These are phyloP conservation scores for Pseudotulostoma volvatum DNA, from an alignment of 495 filamentous ascomycete species.

Conservation along the genomic window DNA sequence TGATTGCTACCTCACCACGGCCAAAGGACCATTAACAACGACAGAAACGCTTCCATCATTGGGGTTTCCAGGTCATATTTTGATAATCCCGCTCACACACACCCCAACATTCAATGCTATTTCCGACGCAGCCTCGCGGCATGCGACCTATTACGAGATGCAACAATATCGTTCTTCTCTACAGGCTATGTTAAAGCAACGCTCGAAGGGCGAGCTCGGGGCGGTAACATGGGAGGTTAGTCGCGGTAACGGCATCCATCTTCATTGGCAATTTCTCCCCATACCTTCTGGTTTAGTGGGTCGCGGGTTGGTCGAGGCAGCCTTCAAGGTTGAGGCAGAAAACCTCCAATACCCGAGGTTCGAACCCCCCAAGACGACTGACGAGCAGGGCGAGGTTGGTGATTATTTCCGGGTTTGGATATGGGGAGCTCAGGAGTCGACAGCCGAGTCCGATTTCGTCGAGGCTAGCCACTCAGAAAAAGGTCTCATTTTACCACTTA, in stretches of 20 bases:
- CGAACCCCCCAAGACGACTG: slow-evolving; percentile 16
- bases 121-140: slow-evolving; percentile 35
- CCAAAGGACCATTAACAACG: slow-evolving; percentile 75
- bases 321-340: slow-evolving; percentile 69
- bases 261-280: slow-evolving; percentile 90
- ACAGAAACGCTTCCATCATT: slow-evolving; percentile 48
- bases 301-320: slow-evolving; percentile 60
- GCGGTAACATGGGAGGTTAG: slow-evolving; percentile 86
- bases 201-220: slow-evolving; percentile 41
- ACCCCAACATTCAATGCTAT: slow-evolving; percentile 48
- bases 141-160: slow-evolving; percentile 59
- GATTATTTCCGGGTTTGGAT: slow-evolving; percentile 83
- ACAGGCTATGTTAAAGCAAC: slow-evolving; percentile 46
- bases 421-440: slow-evolving; percentile 31
- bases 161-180: slow-evolving; percentile 52
- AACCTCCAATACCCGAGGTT: slow-evolving; percentile 51
- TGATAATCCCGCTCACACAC: slow-evolving; percentile 80
- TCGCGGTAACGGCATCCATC: slow-evolving; percentile 59
- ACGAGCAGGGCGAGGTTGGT: slow-evolving; percentile 33
- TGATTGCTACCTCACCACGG: slow-evolving; percentile 73
- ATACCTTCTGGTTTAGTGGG: slow-evolving; percentile 45
- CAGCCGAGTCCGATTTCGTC: slow-evolving; percentile 19
- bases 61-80: slow-evolving; percentile 67
- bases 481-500: slow-evolving; percentile 34
- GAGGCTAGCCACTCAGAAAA: slow-evolving; percentile 6